These are phyloP conservation scores for Kregervanrija delftensis DNA, from an alignment of 805 yeast genomes.

Conservation along the genomic window DNA sequence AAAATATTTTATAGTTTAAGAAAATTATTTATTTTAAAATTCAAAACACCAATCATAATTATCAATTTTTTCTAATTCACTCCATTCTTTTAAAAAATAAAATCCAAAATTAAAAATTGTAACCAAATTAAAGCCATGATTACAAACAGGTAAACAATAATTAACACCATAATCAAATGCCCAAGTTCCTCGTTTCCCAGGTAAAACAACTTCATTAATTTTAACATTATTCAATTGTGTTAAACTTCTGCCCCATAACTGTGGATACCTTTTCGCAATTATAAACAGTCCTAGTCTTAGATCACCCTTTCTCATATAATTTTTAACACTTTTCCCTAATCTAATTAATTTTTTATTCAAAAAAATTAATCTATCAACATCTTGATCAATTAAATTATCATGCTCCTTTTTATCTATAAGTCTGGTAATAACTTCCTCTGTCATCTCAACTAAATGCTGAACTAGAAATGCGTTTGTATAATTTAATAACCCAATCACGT, in stretches of 20 bases:
- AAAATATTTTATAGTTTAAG: too few species aligned
- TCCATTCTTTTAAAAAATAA: conserved; percentile 17
- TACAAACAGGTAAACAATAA: conserved; percentile 13
- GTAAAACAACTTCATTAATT: conserved; percentile 3
- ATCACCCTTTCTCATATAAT: conserved; percentile 15
- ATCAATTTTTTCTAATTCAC: conserved; percentile 2
- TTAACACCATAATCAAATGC: conserved; percentile 6
- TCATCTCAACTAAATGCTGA: not conserved
- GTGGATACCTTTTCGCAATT: conserved; percentile 12
- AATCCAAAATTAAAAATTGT: conserved; percentile 19
- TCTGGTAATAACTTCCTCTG: not conserved
- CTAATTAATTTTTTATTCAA: conserved; percentile 6
- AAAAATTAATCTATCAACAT: conserved; percentile 5
- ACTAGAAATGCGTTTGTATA: conserved; percentile 1
- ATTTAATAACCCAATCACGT: not conserved
- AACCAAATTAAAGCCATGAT: conserved; percentile 8
- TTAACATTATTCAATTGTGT: conserved; percentile 4
- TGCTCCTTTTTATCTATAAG: not conserved
- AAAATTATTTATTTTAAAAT: too few species aligned
- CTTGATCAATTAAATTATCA: not conserved
- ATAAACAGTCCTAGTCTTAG: conserved; percentile 8
- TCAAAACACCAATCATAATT: conserved; percentile 14
- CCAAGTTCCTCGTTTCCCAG: not conserved
- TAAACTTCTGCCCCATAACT: conserved; percentile 6
- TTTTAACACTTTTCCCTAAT: conserved; percentile 3